Evolutionary conservation across 2,329 filamentous ascomycete species (phyloP).

Genomic region (Diaporthe vexans): DNA sequence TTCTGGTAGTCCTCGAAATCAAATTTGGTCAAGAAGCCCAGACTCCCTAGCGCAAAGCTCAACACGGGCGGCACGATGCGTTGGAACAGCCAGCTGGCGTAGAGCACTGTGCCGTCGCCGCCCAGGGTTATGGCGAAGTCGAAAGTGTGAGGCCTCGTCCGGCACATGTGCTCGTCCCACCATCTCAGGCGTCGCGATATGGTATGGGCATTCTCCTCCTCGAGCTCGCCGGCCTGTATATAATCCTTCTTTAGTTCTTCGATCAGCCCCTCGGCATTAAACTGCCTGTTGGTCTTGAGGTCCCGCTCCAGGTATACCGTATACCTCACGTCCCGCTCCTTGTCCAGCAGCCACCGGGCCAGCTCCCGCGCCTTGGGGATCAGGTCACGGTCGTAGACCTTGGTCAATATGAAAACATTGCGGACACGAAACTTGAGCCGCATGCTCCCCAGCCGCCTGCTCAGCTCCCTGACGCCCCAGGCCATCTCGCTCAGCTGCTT

Average conservation of each 20-base stretch:
- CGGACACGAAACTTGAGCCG: constrained; percentile 85
- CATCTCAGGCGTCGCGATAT: constrained; percentile 75
- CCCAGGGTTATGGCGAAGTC: constrained; percentile 94
- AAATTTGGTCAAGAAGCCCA: constrained; percentile 97
- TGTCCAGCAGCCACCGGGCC: constrained; percentile 83
- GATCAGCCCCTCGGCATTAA: constrained; percentile 79
- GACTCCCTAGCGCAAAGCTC: constrained; percentile 89
- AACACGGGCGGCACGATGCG: constrained; percentile 93
- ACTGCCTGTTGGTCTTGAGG: constrained; percentile 77
- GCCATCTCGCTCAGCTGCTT: constrained; percentile 97
- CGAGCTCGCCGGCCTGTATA: constrained; percentile 45
- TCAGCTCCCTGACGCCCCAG: constrained; percentile 92
- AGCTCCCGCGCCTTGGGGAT: constrained; percentile 84
- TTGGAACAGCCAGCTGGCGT: constrained; percentile 97
- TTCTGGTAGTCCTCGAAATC: constrained; percentile 83
- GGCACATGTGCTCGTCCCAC: constrained; percentile 87
- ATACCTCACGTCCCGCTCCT: constrained; percentile 76
- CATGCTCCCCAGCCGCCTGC: constrained; percentile 86
- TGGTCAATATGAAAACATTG: constrained; percentile 89
- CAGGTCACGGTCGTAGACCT: constrained; percentile 87
- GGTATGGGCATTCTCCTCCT: constrained; percentile 54
- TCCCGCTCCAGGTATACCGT: constrained; percentile 87
- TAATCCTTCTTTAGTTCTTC: constrained; percentile 68
- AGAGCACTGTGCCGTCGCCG: constrained; percentile 96
- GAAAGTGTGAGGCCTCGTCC: constrained; percentile 84